Conservation (phyloP, 805 yeast species). For the Wickerhamomyces rabaulensis region DNA sequence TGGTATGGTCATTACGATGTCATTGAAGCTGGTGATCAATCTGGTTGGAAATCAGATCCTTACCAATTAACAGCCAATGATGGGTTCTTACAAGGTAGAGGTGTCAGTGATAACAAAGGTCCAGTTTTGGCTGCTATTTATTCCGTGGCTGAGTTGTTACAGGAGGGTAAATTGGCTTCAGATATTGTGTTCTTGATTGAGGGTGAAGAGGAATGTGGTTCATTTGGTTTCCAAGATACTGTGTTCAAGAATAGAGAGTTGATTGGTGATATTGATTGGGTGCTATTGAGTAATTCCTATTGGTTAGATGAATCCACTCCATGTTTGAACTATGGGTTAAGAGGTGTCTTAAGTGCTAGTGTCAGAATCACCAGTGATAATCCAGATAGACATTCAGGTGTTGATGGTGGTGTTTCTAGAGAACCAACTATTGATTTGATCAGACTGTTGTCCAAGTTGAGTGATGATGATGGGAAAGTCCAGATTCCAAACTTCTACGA, state of each 20-base stretch:
- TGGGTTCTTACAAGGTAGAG: slow-evolving; percentile 87
- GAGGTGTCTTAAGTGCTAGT: slow-evolving; percentile 86
- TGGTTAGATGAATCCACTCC: slow-evolving; percentile 91
- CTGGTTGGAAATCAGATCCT: slow-evolving; percentile 76
- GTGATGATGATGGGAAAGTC: slow-evolving; percentile 50
- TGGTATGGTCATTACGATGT: slow-evolving; percentile 98
- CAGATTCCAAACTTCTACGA: slow-evolving; percentile 67
- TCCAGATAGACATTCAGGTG: slow-evolving; percentile 94
- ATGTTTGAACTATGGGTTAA: slow-evolving; percentile 86
- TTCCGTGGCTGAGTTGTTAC: slow-evolving; percentile 71
- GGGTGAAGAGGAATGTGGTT: slow-evolving; percentile 95
- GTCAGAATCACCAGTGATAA: slow-evolving; percentile 64
- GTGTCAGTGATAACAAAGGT: slow-evolving; percentile 93
- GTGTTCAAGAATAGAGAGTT: slow-evolving; percentile 44
- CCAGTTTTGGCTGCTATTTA: slow-evolving; percentile 83
- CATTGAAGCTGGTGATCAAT: slow-evolving; percentile 62
- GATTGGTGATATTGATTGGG: slow-evolving; percentile 82
- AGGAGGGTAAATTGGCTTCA: slow-evolving; percentile 44
- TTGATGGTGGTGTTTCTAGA: slow-evolving; percentile 85
- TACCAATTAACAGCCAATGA: slow-evolving; percentile 68
- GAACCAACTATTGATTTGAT: slow-evolving; percentile 90
- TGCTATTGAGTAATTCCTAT: slow-evolving; percentile 82
- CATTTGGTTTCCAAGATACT: slow-evolving; percentile 73
- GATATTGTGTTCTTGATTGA: slow-evolving; percentile 84
- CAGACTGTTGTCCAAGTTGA: slow-evolving; percentile 60